Evolutionary conservation across 257 asterid species (phyloP).

Genomic region (Anisodus tanguticus): DNA sequence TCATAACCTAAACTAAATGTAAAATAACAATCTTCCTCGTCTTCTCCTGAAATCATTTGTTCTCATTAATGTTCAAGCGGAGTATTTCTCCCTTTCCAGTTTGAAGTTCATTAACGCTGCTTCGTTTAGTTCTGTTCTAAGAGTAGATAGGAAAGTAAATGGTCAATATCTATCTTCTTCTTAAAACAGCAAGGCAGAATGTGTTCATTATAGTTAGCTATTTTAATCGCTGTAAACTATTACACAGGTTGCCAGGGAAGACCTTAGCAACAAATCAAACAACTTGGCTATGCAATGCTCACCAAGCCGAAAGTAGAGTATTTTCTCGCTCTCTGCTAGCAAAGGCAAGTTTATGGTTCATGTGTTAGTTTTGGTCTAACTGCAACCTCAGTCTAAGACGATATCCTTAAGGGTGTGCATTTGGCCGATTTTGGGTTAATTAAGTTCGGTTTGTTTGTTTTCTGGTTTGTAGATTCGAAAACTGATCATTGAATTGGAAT

Average conservation of each 20-base stretch:
- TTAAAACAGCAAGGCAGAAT: no score
- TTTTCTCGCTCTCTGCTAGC: slow-evolving; percentile 89
- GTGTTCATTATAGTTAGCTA: neutral
- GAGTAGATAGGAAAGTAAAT: slow-evolving; percentile 9
- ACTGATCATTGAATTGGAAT: neutral
- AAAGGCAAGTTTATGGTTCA: slow-evolving; percentile 63
- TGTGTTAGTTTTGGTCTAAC: neutral
- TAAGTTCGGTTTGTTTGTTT: neutral
- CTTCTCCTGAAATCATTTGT: neutral
- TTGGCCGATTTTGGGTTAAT: neutral
- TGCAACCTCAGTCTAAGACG: neutral
- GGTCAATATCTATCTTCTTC: neutral
- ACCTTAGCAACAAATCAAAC: slow-evolving; percentile 59
- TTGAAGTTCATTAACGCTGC: no score
- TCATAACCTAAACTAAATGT: neutral
- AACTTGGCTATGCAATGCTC: slow-evolving; percentile 82
- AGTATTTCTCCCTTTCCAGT: neutral
- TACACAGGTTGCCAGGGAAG: slow-evolving; percentile 76
- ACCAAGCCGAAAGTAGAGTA: slow-evolving; percentile 73
- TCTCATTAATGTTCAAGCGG: neutral
- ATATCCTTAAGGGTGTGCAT: slow-evolving; percentile 20
- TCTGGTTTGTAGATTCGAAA: neutral
- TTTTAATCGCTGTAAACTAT: neutral
- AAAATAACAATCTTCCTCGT: neutral
- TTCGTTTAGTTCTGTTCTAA: neutral